Base-by-base conservation (phyloP, 2,329 filamentous ascomycete species). In the Fusarium foetens region DNA sequence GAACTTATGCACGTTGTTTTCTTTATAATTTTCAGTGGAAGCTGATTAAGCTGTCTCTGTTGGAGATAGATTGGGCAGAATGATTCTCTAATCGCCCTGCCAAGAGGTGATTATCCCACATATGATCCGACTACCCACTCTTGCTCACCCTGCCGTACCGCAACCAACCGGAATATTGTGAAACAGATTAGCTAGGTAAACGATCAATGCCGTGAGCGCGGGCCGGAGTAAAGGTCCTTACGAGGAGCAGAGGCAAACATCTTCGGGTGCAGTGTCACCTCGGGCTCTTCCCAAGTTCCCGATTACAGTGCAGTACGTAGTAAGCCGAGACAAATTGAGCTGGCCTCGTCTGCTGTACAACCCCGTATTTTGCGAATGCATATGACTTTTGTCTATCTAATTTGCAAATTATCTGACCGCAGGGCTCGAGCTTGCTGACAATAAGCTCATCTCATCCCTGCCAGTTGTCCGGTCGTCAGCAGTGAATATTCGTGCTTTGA, bases 101-200 rank as follows among this genome's bases (percentile, higher is more conserved):
- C 69, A 66, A 72, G 64, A 23, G 39, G 55, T 41, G 63, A 52
- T 41, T 39, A 69, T 69, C 65, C 66, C 66, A 62, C 62, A 39
- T 48, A 71, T 63, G 45, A 53, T 51, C 70, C 68, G 70, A 63
- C 48, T 55, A 62, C 57, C 70, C 70, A 72, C 70, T 51, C 27
- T 21, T 13, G 19, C 36, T 35, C 29, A 25, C 46, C 46, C 41
- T 27, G 16, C 45, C 55, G 33, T 35, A 39, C 31, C 3, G 9
- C 43, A 23, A 23, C 70, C 70, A 72, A 73, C 71, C 67, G 66
- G 70, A 45, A 54, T 35, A 39, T 58, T 33, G 38, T 63, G 49
- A 71, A 58, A 68, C 70, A 59, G 60, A 63, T 63, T 54, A 36
- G 58, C 46, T 45, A 46, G 29, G 39, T n/a, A 41, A 29, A 58